Evolutionary conservation across 495 filamentous ascomycete genomes (phyloP).

Genomic region (Articulospora tetracladia): DNA sequence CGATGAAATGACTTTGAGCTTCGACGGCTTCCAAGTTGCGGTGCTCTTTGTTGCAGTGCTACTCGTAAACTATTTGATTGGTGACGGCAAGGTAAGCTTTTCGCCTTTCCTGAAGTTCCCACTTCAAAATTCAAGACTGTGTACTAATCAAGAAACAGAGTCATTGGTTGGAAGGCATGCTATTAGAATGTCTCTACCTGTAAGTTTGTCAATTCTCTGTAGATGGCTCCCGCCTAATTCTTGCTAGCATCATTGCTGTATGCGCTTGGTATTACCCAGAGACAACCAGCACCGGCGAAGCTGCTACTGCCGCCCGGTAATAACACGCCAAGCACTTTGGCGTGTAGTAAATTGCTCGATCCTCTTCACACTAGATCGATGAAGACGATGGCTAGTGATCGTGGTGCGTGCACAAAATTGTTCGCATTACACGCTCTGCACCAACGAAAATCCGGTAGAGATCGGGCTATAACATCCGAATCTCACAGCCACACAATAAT

Average conservation of each 20-base stretch:
- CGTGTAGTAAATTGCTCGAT: no score
- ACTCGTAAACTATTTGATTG: constrained; percentile 74
- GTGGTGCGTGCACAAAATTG: no score
- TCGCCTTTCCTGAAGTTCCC: not conserved
- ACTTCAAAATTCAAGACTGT: no score
- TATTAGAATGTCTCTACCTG: constrained; percentile 67
- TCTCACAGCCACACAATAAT: no score
- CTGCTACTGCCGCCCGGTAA: not conserved
- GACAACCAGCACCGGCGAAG: not conserved
- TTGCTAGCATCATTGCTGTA: constrained; percentile 19
- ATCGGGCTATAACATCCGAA: no score
- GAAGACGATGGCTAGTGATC: no score
- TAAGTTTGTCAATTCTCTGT: constrained; percentile 27
- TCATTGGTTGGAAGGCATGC: constrained; percentile 69
- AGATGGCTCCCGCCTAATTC: not conserved
- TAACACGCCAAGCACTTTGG: not conserved
- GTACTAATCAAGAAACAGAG: constrained; percentile 4
- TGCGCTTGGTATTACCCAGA: constrained; percentile 23
- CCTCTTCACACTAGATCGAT: no score
- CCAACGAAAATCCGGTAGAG: no score
- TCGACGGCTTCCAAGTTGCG: constrained; percentile 79
- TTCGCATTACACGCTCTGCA: no score
- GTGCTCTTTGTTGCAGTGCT: constrained; percentile 75
- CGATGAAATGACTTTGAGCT: constrained; percentile 66
- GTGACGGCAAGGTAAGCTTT: constrained; percentile 46